Base-by-base conservation (phyloP, 2,329 filamentous ascomycete species). In the Parafenestella ontariensis region DNA sequence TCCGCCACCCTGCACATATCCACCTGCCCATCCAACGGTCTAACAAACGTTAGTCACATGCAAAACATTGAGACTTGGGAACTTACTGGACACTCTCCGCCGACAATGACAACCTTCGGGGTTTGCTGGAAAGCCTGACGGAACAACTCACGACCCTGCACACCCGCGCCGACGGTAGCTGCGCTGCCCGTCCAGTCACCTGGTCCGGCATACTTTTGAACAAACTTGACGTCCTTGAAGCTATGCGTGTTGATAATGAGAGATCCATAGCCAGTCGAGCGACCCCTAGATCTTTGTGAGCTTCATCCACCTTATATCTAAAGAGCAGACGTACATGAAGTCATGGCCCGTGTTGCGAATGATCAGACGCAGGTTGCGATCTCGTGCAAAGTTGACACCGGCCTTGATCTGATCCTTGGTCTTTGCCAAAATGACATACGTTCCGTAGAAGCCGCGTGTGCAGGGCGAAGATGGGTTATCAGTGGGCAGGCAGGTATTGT, bases 1-100 rank as follows among this genome's bases (percentile, higher is more conserved):
- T 7, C 79, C 79, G 44, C 77, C 79, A 34, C 77, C 76, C 50
- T 77, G 75, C 21, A 76, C 71, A 52, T 78, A 80, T 1, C 78
- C 78, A n/a, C 77, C 78, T 9, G 64, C 75, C 56, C 75, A 73
- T 21, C 73, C 74, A 20, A 78, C 75, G 47, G 73, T 74, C 67
- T 71, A 20, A 11, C 5, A 11, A 13, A 26, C 2, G 23, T 58
- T 51, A 58, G 62, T 49, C 13, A 45, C 39, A 6, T 10, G 9
- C 13, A 6, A 3, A 11, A 2, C 26, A 17, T 15, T 21, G 7
- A 7, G 4, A 10, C 15, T 5, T 11, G 4, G 34, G 18, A 29
- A 58, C 64, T 29, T 62, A 72, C 69, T 7, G 72, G 72, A 45
- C 73, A 76, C 36, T 75, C 72, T 56, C 73, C 73, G 42, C 73